Evolutionary conservation across 192 early-diverging fungal genomes (phyloP).

Genomic region (Coemansia sp.): DNA sequence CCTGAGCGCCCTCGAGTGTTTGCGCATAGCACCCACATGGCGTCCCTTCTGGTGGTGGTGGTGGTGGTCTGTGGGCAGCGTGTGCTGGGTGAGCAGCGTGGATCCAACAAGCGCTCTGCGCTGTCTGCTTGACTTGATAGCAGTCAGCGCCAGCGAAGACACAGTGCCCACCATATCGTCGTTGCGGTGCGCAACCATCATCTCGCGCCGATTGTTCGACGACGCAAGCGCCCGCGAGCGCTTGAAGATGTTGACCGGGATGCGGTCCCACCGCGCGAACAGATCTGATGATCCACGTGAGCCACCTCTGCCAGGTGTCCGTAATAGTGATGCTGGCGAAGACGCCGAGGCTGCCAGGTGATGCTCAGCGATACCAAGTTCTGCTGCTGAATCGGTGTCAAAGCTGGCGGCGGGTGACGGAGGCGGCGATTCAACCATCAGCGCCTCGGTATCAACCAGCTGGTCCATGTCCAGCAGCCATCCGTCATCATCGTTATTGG

Average conservation of each 20-base stretch:
- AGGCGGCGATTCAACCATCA: slow-evolving; percentile 46
- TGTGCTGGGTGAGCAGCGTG: slow-evolving; percentile 51
- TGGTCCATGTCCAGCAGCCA: slow-evolving; percentile 52
- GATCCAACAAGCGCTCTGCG: slow-evolving; percentile 43
- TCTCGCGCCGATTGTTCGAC: slow-evolving; percentile 15
- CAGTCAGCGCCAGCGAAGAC: slow-evolving; percentile 48
- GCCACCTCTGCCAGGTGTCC: neutral
- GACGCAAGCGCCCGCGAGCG: slow-evolving; percentile 50
- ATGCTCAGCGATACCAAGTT: slow-evolving; percentile 8
- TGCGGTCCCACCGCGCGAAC: slow-evolving; percentile 53
- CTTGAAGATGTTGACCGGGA: slow-evolving; percentile 55
- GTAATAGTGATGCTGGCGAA: neutral
- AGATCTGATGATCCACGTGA: slow-evolving; percentile 17
- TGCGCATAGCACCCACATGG: slow-evolving; percentile 5
- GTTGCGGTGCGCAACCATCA: slow-evolving; percentile 8
- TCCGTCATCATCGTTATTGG: slow-evolving; percentile 17
- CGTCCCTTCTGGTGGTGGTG: slow-evolving; percentile 25
- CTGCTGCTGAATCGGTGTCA: slow-evolving; percentile 3
- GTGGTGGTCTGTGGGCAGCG: slow-evolving; percentile 35
- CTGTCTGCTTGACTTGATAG: slow-evolving; percentile 52
- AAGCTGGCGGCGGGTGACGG: slow-evolving; percentile 32
- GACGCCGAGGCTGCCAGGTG: slow-evolving; percentile 6
- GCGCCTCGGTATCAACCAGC: slow-evolving; percentile 52
- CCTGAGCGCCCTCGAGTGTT: neutral
- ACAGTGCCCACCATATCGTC: slow-evolving; percentile 26